Evolutionary conservation across 306 rosid species (phyloP).

Genomic region (Glycine tomentella): DNA sequence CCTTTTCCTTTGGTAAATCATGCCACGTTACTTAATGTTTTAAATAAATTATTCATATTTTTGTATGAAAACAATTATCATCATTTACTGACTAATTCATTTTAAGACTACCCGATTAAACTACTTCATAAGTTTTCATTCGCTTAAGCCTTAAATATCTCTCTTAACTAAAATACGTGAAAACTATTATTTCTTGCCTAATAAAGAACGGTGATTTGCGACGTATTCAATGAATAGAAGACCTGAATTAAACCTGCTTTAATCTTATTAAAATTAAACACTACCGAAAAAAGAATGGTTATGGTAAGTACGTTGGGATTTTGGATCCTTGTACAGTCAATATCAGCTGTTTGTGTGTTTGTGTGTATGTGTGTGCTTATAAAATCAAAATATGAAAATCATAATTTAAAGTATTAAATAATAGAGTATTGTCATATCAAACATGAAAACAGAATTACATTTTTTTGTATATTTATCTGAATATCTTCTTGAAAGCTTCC

Average conservation of each 20-base stretch:
- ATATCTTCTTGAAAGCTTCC: slow-evolving; percentile 8
- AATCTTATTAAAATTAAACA: no score
- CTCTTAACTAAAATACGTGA: not conserved
- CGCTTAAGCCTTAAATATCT: not conserved
- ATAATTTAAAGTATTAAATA: not conserved
- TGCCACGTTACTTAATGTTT: not conserved
- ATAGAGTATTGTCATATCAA: not conserved
- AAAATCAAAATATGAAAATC: not conserved
- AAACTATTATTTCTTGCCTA: no score
- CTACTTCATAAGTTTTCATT: not conserved
- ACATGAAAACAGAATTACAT: not conserved
- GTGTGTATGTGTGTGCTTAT: no score
- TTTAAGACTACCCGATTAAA: no score
- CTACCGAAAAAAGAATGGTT: not conserved
- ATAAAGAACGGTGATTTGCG: no score
- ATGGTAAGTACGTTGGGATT: not conserved
- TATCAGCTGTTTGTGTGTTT: no score
- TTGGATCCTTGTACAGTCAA: no score
- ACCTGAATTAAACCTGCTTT: no score
- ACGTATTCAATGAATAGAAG: not conserved
- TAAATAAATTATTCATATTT: no score
- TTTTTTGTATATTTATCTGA: not conserved
- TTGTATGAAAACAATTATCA: no score
- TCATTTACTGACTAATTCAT: no score
- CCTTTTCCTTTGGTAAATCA: not conserved